phyloP scores from a whole-genome alignment of 768 basidiomycete species.

The Lanmaoa rubissima region DNA sequence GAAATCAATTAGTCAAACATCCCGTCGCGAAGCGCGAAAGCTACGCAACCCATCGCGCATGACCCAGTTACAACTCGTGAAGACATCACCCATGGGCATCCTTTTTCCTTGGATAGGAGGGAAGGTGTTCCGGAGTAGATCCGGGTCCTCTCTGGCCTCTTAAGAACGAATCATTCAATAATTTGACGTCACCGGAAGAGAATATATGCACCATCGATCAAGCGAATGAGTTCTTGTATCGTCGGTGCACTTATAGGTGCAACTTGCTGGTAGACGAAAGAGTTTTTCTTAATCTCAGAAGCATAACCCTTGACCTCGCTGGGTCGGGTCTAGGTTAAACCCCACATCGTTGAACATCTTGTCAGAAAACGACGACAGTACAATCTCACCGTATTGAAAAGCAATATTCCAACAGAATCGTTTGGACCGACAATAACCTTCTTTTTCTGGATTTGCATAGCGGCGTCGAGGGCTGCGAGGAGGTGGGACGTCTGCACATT shows the following conservation, averaged over 20 bases:
- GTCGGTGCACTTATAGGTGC: conserved; percentile 74
- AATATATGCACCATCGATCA: conserved; percentile 65
- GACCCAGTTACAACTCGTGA: conserved; percentile 88
- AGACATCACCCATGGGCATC: conserved; percentile 83
- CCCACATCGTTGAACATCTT: not conserved
- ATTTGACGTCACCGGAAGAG: not conserved
- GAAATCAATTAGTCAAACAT: not conserved
- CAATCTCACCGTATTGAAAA: conserved; percentile 85
- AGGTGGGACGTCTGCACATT: conserved; percentile 72
- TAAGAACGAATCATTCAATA: conserved; percentile 6
- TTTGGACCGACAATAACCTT: conserved; percentile 88
- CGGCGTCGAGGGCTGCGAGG: conserved; percentile 75
- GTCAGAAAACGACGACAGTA: not conserved
- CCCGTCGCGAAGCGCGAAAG: conserved; percentile 15
- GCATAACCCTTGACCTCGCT: conserved; percentile 37
- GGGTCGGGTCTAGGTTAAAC: conserved; percentile 19
- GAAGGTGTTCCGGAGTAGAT: conserved; percentile 55
- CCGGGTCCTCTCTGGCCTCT: conserved; percentile 69
- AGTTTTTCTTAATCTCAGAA: conserved; percentile 66
- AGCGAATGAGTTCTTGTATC: conserved; percentile 73
- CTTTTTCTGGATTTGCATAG: conserved; percentile 83
- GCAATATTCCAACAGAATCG: conserved; percentile 84
- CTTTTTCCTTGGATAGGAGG: conserved; percentile 57
- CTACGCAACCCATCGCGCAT: conserved; percentile 74
- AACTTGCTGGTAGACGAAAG: conserved; percentile 75